Evolutionary conservation across 306 rosid genomes (phyloP), one percentile per base, ranked within the genome.

Genomic region (Cicer arietinum): DNA sequence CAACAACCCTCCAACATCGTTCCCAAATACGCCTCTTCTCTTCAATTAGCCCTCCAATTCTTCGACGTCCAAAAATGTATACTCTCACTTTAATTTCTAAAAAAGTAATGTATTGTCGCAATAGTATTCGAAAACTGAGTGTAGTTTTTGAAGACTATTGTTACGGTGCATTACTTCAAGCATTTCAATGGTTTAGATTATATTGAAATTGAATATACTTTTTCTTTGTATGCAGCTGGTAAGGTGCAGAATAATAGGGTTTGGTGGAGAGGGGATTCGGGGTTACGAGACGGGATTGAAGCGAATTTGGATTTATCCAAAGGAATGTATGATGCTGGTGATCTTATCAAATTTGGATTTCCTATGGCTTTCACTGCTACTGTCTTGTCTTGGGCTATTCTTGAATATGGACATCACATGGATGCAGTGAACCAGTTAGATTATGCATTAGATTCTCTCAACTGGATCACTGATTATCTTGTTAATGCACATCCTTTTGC

Each of bases 271-370:
- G 90, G 90, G 48, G 82, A 89, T 82, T 91, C 89, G 4, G 94
- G 91, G 77, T 83, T 86, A 59, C 60, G 39, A 80, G 97, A 91
- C 67, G 94, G 94, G 76, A 83, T 64, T 6, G 92, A 84, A 70
- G 90, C 51, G 8, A 52, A 77, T n/a, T 78, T 91, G 90, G 91
- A 89, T 71, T 80, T 91, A 9, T 84, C 94, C 0, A 91, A 81
- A 78, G 97, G 97, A 76, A 69, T 91, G 89, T 91, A 91, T 40
- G 94, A 89, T 78, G 92, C 97, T 0, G 94, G 92, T 13, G 97
- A 91, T 40, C 79, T 77, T 10, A 52, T 89, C 17, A 91, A 91
- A 76, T 91, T 91, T 81, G 94, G 90, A 18, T 87, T 89, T 18
- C 97, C 94, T 6, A 79, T 89, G 88, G 92, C 96, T 79, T 91